Evolutionary conservation across 352 stramenopile genomes (phyloP).

Genomic region (Globisporangium nagaii): DNA sequence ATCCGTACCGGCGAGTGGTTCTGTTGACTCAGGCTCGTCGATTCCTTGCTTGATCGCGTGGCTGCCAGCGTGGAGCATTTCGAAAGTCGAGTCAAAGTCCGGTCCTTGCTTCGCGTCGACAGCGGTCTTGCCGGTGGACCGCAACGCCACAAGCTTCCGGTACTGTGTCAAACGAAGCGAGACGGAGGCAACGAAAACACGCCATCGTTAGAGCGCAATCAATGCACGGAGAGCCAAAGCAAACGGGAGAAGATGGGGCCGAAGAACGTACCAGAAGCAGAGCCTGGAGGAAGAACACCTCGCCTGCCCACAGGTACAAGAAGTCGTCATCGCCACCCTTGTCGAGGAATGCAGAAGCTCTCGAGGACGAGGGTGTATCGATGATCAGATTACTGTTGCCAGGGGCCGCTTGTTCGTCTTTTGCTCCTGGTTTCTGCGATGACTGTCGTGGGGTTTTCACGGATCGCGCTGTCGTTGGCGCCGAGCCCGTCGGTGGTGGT

Average conservation of each 20-base stretch:
- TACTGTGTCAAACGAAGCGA: constrained; percentile 18
- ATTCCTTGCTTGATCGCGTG: neutral
- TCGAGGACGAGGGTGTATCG: neutral
- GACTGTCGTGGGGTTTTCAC: constrained; percentile 24
- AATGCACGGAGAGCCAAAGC: too few species aligned
- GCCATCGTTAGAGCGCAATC: too few species aligned
- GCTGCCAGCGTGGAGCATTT: constrained; percentile 15
- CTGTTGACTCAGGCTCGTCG: neutral
- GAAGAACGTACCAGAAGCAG: constrained; percentile 37
- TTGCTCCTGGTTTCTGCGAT: constrained; percentile 1
- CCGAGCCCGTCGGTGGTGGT: neutral
- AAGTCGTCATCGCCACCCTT: constrained; percentile 35
- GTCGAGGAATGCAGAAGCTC: neutral
- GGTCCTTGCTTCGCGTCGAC: constrained; percentile 26
- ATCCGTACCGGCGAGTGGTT: neutral
- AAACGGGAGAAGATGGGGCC: too few species aligned
- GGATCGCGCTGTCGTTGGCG: constrained; percentile 22
- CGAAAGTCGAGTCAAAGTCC: constrained; percentile 32
- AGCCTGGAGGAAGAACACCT: constrained; percentile 56
- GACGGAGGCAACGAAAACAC: neutral
- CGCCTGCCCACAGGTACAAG: constrained; percentile 54
- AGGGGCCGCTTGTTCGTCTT: neutral
- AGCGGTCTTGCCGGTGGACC: constrained; percentile 1
- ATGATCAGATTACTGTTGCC: neutral
- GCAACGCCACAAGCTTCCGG: constrained; percentile 23